These are phyloP conservation scores for Monosporascus sp. DNA, from an alignment of 2,329 filamentous ascomycete genomes.

Conservation along the genomic window DNA sequence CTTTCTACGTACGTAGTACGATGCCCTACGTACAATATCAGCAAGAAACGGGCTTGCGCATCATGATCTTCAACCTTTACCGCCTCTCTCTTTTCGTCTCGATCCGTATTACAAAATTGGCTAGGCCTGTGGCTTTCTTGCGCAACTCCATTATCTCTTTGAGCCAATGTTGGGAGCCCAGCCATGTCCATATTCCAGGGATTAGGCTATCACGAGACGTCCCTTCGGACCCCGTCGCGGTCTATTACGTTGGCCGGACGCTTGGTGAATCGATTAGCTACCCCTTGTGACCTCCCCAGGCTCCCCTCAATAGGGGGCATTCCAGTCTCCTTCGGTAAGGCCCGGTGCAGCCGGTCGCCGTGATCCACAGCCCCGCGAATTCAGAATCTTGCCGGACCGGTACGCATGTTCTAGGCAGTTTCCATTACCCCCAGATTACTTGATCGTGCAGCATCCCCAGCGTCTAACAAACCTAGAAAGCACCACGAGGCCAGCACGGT, in stretches of 20 bases:
- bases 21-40: too few species aligned
- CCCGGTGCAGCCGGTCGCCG: neutral
- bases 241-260: too few species aligned
- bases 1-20: too few species aligned
- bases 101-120: neutral
- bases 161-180: neutral
- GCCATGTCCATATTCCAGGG: neutral
- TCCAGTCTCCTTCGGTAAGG: neutral
- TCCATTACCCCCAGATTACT: conserved; percentile 31
- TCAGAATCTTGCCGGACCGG: conserved; percentile 3
- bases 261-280: too few species aligned
- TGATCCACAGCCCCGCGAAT: conserved; percentile 18
- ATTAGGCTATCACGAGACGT: neutral
- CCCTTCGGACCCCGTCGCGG: neutral
- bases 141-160: neutral
- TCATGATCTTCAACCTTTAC: conserved; percentile 2
- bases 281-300: neutral
- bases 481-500: conserved; percentile 22
- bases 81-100: conserved; percentile 4
- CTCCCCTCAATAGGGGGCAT: neutral
- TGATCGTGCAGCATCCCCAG: conserved; percentile 19
- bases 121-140: neutral
- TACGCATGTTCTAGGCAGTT: conserved; percentile 18
- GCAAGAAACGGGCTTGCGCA: neutral
- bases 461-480: conserved; percentile 18